Percentiles rank a stretch among this genome's conserved stretches.
These are phyloP conservation scores for Paramecium primaurelia DNA, from an alignment of 73 alveolate species.

Conservation along the genomic window DNA sequence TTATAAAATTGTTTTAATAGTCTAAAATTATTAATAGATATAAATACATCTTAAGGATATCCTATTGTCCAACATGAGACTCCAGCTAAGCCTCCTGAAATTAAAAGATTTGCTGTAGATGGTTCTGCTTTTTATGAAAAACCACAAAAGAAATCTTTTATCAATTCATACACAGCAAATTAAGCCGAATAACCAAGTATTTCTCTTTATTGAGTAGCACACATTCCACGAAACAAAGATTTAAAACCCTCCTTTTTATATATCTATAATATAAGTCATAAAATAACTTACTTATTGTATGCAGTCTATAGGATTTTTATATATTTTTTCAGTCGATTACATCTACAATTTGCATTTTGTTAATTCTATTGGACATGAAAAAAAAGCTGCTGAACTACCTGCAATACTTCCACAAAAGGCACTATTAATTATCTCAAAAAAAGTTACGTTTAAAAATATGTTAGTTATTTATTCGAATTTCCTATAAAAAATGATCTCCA, in stretches of 20 bases:
- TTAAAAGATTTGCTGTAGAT: background rate
- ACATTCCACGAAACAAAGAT: slow-evolving; percentile 53
- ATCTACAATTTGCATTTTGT: slow-evolving; percentile 67
- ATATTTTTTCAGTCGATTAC: slow-evolving; percentile 37
- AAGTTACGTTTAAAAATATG: slow-evolving; percentile 11
- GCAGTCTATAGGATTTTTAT: slow-evolving; percentile 56
- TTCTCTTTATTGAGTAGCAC: slow-evolving; percentile 54
- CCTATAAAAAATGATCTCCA: slow-evolving; percentile 37
- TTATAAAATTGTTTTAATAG: slow-evolving; percentile 62
- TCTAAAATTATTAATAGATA: background rate
- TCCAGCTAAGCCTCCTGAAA: slow-evolving; percentile 59
- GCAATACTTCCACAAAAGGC: slow-evolving; percentile 63
- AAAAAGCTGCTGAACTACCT: slow-evolving; percentile 57
- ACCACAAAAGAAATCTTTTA: background rate
- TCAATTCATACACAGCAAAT: slow-evolving; percentile 49
- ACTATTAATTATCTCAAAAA: background rate
- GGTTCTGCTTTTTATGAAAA: slow-evolving; percentile 24
- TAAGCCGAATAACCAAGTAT: slow-evolving; percentile 54
- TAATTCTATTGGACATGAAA: slow-evolving; percentile 65
- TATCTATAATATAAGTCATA: background rate
- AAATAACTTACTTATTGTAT: background rate
- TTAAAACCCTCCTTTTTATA: slow-evolving; percentile 44
- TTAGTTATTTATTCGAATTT: background rate
- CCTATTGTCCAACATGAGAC: slow-evolving; percentile 56
- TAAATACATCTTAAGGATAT: slow-evolving; percentile 53